These are phyloP conservation scores for Aureobasidium mangrovei DNA, from an alignment of 2,329 filamentous ascomycete genomes.

Conservation along the genomic window DNA sequence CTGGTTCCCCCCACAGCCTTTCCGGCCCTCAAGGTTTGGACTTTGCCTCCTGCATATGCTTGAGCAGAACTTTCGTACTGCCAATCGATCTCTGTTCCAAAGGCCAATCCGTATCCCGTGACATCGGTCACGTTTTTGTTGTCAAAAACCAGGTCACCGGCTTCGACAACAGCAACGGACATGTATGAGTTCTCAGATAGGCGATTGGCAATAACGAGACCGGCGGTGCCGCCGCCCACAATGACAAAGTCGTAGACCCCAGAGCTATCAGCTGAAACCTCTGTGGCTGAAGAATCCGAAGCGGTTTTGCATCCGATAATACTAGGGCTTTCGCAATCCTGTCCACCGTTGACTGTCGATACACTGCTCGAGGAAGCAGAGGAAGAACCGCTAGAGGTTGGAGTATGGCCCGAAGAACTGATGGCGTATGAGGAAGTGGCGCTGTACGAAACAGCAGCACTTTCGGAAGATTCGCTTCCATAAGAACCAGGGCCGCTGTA, in stretches of 20 bases:
- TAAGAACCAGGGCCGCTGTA: neutral
- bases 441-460: neutral
- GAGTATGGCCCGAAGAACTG: neutral
- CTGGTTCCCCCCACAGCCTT: slow-evolving; percentile 32
- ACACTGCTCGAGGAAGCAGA: neutral
- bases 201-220: slow-evolving; percentile 73
- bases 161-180: slow-evolving; percentile 4
- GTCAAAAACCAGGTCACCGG: slow-evolving; percentile 2
- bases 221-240: slow-evolving; percentile 76
- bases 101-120: neutral
- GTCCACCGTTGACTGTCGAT: neutral
- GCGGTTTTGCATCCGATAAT: neutral
- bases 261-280: neutral
- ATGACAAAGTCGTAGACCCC: slow-evolving; percentile 68
- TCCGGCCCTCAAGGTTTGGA: slow-evolving; percentile 18
- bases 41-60: slow-evolving; percentile 25
- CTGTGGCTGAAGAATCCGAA: neutral
- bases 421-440: neutral
- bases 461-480: neutral
- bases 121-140: neutral
- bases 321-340: neutral
- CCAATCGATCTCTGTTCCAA: slow-evolving; percentile 5
- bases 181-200: slow-evolving; percentile 62
- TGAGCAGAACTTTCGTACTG: slow-evolving; percentile 36
- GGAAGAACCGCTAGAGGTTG: neutral